phyloP scores from a whole-genome alignment of 257 asterid species.

The Plantago elongata region DNA sequence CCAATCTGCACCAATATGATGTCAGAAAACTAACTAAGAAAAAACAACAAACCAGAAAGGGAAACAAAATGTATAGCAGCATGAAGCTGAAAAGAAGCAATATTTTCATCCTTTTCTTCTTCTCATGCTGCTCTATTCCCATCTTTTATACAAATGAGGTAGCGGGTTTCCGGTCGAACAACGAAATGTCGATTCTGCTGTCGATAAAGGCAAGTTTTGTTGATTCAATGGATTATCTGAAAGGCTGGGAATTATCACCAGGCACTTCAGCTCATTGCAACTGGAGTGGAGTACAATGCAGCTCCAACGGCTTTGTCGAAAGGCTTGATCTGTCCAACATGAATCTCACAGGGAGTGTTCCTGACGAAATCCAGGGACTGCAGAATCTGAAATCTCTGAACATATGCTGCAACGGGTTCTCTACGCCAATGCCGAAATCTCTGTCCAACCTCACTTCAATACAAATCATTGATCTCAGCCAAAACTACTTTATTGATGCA shows the following conservation, averaged over 20 bases:
- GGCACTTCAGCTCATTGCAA: conserved; percentile 43
- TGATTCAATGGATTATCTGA: conserved; percentile 56
- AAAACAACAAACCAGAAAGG: neutral
- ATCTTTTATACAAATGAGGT: conserved; percentile 18
- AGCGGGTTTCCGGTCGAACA: conserved; percentile 5
- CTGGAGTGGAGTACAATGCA: conserved; percentile 71
- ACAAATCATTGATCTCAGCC: conserved; percentile 57
- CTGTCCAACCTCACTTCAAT: conserved; percentile 46
- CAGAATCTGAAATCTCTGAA: conserved; percentile 31
- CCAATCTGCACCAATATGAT: conserved; percentile 13
- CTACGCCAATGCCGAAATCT: conserved; percentile 47
- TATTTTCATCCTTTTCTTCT: conserved; percentile 24
- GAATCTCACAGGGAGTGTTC: conserved; percentile 59
- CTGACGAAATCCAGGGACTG: conserved; percentile 41
- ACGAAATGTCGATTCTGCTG: conserved; percentile 41
- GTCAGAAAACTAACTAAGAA: conserved; percentile 19
- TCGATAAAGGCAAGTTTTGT: conserved; percentile 42
- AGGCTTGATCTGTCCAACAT: conserved; percentile 55
- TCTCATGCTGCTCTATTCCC: conserved; percentile 15
- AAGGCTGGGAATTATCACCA: conserved; percentile 44
- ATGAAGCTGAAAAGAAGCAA: conserved; percentile 38
- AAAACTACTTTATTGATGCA: conserved; percentile 39
- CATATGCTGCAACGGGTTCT: conserved; percentile 53
- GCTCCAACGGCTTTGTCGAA: conserved; percentile 40
- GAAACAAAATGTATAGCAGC: conserved; percentile 5